Conservation (phyloP, 1,284 basidiomycete genomes). For the Termitomyces sp. region DNA sequence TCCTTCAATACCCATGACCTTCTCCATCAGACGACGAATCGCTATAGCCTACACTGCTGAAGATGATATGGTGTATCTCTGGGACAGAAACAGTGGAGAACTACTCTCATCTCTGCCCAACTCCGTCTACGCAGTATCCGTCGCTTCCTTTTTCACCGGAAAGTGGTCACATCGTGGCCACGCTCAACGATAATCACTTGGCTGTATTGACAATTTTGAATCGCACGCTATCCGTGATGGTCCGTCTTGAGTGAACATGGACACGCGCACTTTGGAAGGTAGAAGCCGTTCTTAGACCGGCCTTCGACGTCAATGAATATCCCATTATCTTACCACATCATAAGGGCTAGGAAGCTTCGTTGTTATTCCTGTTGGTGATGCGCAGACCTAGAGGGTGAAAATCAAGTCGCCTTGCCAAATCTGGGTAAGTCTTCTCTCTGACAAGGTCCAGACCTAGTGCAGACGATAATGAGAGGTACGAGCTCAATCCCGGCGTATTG, state of each 20-base stretch:
- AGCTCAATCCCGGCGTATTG: too few relatives aligned
- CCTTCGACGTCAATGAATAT: not conserved
- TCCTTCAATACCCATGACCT: not conserved
- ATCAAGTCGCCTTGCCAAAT: slow-evolving; percentile 7
- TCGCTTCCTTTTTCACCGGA: not conserved
- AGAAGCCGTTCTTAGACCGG: not conserved
- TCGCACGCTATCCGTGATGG: too few relatives aligned
- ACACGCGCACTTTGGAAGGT: not conserved
- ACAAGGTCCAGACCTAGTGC: too few relatives aligned
- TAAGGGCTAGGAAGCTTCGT: not conserved
- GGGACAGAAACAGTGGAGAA: not conserved
- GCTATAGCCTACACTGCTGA: not conserved
- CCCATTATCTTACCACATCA: not conserved
- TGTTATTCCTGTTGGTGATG: slow-evolving; percentile 2
- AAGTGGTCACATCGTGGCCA: too few relatives aligned
- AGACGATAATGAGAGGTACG: too few relatives aligned
- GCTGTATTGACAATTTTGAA: too few relatives aligned
- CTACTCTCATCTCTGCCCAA: not conserved
- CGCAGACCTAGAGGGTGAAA: slow-evolving; percentile 15
- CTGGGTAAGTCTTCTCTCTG: slow-evolving; percentile 8
- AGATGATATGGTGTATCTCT: not conserved
- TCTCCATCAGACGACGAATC: not conserved
- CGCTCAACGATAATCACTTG: too few relatives aligned
- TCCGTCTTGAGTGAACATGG: too few relatives aligned
- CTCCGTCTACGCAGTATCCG: not conserved